A percentile compares a stretch with the other conserved stretches of the same genome.
phyloP scores from a whole-genome alignment of 2,329 filamentous ascomycete species.

The Bipolaris sorokiniana region DNA sequence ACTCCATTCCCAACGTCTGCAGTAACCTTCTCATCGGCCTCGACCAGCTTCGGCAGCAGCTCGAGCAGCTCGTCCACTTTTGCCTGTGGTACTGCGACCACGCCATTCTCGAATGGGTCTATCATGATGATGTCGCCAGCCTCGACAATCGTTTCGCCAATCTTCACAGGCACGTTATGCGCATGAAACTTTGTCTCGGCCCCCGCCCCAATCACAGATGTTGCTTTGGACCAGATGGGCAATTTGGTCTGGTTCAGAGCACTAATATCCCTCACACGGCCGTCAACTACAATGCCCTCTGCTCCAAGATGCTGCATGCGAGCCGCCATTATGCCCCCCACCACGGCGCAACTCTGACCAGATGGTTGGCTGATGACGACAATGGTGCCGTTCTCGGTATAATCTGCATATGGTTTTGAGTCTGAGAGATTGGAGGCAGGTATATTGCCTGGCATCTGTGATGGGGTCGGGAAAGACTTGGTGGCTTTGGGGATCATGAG shows the following conservation, averaged over 20 bases:
- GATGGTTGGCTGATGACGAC: slow-evolving; percentile 70
- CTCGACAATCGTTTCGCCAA: slow-evolving; percentile 48
- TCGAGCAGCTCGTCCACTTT: slow-evolving; percentile 66
- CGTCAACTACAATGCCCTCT: slow-evolving; percentile 69
- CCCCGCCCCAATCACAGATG: slow-evolving; percentile 64
- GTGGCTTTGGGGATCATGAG: slow-evolving; percentile 66
- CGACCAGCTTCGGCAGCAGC: slow-evolving; percentile 56
- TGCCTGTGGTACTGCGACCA: slow-evolving; percentile 69
- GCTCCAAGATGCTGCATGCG: slow-evolving; percentile 69
- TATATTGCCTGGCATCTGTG: slow-evolving; percentile 42
- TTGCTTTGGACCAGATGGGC: slow-evolving; percentile 64
- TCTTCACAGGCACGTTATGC: slow-evolving; percentile 49
- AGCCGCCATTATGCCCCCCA: slow-evolving; percentile 78
- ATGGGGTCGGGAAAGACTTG: slow-evolving; percentile 46
- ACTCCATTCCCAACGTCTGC: slow-evolving; percentile 68
- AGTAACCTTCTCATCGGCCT: slow-evolving; percentile 53
- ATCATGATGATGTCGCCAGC: slow-evolving; percentile 71
- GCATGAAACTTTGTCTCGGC: slow-evolving; percentile 64
- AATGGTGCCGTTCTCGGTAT: slow-evolving; percentile 64
- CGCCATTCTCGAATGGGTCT: slow-evolving; percentile 69
- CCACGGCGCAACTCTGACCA: slow-evolving; percentile 70
- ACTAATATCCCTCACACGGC: slow-evolving; percentile 69
- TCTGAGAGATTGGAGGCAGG: slow-evolving; percentile 35
- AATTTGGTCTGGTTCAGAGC: slow-evolving; percentile 64
- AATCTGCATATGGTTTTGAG: slow-evolving; percentile 70